A percentile compares a stretch with the other conserved stretches of the same genome.
Evolutionary conservation across 2,329 filamentous ascomycete genomes (phyloP).

Genomic region (Diaporthe humulicola): DNA sequence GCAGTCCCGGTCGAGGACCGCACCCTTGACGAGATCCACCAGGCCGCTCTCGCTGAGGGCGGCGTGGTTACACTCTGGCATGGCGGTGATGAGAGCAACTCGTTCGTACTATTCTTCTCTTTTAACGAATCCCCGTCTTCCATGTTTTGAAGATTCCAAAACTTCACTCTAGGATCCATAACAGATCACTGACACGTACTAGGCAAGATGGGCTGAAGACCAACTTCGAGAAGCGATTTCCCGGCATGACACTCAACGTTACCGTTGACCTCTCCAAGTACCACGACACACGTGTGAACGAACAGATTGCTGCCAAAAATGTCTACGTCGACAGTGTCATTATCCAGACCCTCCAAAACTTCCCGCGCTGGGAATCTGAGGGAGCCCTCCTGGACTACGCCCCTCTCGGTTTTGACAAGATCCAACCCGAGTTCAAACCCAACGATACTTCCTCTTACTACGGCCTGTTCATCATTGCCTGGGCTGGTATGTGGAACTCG

Average conservation of each 20-base stretch:
- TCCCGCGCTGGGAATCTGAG: constrained; percentile 62
- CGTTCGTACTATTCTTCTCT: no score
- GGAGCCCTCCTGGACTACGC: constrained; percentile 63
- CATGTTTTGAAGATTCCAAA: no score
- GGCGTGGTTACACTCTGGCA: constrained; percentile 61
- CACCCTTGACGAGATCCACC: constrained; percentile 62
- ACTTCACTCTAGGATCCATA: no score
- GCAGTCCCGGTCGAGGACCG: constrained; percentile 44
- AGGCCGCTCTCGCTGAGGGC: constrained; percentile 62
- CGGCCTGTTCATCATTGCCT: constrained; percentile 54
- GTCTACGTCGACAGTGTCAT: constrained; percentile 60
- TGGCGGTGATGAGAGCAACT: constrained; percentile 60
- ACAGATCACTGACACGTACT: no score
- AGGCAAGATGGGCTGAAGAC: constrained; percentile 55
- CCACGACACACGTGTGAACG: constrained; percentile 61
- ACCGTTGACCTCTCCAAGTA: constrained; percentile 70
- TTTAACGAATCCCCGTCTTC: no score
- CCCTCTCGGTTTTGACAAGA: constrained; percentile 58
- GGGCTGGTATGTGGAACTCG: constrained; percentile 53
- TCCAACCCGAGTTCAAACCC: constrained; percentile 55
- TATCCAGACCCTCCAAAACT: constrained; percentile 66
- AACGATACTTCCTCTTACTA: constrained; percentile 58
- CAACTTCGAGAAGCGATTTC: constrained; percentile 61
- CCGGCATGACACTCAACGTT: constrained; percentile 63
- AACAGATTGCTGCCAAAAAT: constrained; percentile 54